These are phyloP conservation scores for Colletotrichum sp. DNA, from an alignment of 2,329 filamentous ascomycete species.

Conservation along the genomic window DNA sequence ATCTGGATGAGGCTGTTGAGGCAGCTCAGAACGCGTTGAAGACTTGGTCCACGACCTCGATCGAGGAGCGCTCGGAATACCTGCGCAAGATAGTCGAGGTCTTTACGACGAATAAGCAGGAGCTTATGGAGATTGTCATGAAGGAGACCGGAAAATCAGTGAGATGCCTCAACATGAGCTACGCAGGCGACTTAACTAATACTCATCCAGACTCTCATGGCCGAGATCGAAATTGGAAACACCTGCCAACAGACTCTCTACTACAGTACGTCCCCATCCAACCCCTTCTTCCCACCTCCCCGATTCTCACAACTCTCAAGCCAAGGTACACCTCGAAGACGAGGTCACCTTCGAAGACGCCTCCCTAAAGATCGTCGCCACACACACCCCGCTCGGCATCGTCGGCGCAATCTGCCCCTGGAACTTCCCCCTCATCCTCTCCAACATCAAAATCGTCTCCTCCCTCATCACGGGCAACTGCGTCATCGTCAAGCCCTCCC, in stretches of 20 bases:
- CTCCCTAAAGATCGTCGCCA: slow-evolving; percentile 43
- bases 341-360: slow-evolving; percentile 53
- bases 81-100: slow-evolving; percentile 44
- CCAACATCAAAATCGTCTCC: slow-evolving; percentile 54
- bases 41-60: slow-evolving; percentile 49
- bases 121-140: slow-evolving; percentile 49
- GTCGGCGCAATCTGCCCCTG: slow-evolving; percentile 63
- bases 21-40: slow-evolving; percentile 51
- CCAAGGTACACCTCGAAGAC: slow-evolving; percentile 44
- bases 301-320: slow-evolving; percentile 23
- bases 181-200: too few species aligned
- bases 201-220: slow-evolving; percentile 33
- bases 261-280: slow-evolving; percentile 33
- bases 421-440: slow-evolving; percentile 59
- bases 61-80: slow-evolving; percentile 45
- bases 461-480: slow-evolving; percentile 57
- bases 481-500: slow-evolving; percentile 57
- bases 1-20: slow-evolving; percentile 50
- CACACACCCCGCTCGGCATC: slow-evolving; percentile 53
- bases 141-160: slow-evolving; percentile 59
- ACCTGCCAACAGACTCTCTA: slow-evolving; percentile 40
- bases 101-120: slow-evolving; percentile 42
- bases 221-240: slow-evolving; percentile 41
- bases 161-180: neutral
- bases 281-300: fast-evolving